Percentiles rank a stretch among this genome's conserved stretches.
phyloP scores from a whole-genome alignment of 2,329 filamentous ascomycete genomes.

The Beauveria pseudobassiana region DNA sequence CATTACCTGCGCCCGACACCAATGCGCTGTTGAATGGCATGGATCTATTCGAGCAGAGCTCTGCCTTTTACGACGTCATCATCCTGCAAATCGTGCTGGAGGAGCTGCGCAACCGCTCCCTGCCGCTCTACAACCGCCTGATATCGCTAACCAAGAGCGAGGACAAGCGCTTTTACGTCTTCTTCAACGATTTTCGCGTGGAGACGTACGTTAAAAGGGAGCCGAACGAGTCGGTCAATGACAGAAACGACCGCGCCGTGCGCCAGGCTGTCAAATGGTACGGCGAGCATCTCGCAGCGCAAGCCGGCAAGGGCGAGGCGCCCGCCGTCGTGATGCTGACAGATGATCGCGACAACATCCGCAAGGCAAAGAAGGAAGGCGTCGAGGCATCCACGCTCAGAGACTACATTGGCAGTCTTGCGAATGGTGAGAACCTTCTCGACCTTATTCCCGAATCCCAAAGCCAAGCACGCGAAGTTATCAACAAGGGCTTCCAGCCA shows the following conservation, averaged over 20 bases:
- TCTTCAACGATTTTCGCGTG: constrained; percentile 95
- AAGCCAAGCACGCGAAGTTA: constrained; percentile 50
- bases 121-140: constrained; percentile 91
- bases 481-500: constrained; percentile 55
- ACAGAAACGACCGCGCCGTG: constrained; percentile 90
- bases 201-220: constrained; percentile 80
- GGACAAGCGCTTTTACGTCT: constrained; percentile 95
- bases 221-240: constrained; percentile 81
- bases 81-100: constrained; percentile 94
- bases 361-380: constrained; percentile 69
- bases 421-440: constrained; percentile 75
- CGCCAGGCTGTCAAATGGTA: constrained; percentile 87
- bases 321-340: constrained; percentile 89
- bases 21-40: constrained; percentile 93
- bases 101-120: constrained; percentile 85
- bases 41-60: constrained; percentile 91
- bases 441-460: constrained; percentile 87
- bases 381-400: constrained; percentile 61
- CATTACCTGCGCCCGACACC: constrained; percentile 95
- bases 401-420: constrained; percentile 77
- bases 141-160: constrained; percentile 88
- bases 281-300: constrained; percentile 66
- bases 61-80: constrained; percentile 92
- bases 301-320: constrained; percentile 35
- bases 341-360: constrained; percentile 81